Percentiles rank a stretch among this genome's conserved stretches.
Evolutionary conservation across 768 basidiomycete genomes (phyloP).

Genomic region (Boletus bicolor): DNA sequence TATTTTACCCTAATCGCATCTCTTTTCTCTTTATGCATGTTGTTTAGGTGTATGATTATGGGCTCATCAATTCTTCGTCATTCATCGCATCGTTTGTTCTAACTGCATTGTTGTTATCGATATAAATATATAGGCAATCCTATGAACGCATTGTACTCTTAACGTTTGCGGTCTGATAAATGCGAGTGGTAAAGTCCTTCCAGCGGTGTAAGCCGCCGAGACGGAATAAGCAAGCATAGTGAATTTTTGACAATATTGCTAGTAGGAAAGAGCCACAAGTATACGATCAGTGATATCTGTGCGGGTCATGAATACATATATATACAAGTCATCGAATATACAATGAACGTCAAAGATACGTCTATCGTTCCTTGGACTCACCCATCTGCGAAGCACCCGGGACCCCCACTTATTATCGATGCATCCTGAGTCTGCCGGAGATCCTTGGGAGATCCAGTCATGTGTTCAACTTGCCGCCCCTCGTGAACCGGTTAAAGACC

Average conservation of each 20-base stretch:
- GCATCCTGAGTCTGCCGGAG: background rate
- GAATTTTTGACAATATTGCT: background rate
- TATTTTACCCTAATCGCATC: constrained; percentile 8
- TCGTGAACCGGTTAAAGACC: constrained; percentile 27
- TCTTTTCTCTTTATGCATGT: background rate
- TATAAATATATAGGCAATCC: constrained; percentile 26
- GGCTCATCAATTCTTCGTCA: background rate
- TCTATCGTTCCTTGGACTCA: background rate
- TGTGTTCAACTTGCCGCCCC: constrained; percentile 24
- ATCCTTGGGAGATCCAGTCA: background rate
- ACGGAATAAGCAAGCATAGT: too few species aligned
- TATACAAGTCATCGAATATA: constrained; percentile 10
- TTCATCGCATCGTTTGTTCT: background rate
- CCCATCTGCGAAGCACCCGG: background rate
- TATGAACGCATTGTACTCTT: constrained; percentile 11
- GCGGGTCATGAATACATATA: background rate
- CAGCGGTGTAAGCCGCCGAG: background rate
- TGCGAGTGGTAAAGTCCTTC: background rate
- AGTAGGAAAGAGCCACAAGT: background rate
- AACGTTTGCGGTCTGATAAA: background rate
- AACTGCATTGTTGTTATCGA: constrained; percentile 19
- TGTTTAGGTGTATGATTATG: constrained; percentile 27
- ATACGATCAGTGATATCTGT: background rate
- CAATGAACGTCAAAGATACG: background rate
- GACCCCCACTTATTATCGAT: background rate